Base-by-base conservation (phyloP, 805 yeast species). In the Yamadazyma endophytica region DNA sequence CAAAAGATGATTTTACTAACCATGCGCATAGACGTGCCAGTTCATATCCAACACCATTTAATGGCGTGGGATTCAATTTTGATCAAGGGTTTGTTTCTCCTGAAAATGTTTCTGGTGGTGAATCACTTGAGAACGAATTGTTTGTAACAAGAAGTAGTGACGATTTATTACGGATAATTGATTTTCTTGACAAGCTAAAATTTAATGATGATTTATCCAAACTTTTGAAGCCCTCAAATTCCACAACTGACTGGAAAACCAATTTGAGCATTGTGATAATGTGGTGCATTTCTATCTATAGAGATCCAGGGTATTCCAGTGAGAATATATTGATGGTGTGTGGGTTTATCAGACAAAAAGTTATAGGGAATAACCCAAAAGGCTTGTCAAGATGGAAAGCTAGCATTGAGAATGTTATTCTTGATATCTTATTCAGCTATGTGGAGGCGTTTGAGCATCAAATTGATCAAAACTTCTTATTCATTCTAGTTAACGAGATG, bases 401-500 rank as follows among this genome's bases (percentile, higher is more conserved):
- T n/a, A 73, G 70, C 35, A 53, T 68, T 28, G 73, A 67, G 36
- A 56, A 51, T 35, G 68, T 61, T 29, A 50, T 68, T 12, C 44
- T 67, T 9, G 71, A 68, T 14, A 56, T 58, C 14, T 51, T 68
- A 11, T 68, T 57, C 35, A 39, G 49, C 16, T 40, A 62, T 13
- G 52, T 56, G 0, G 49, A 52, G 1, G 45, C 31, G 15, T 30
- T 35, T 42, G 42, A 58, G 12, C n/a, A 11, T 9, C 24, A 31
- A n/a, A 54, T 55, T 3, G 42, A 49, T n/a, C 34, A 59, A 9
- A 42, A 46, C 19, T 44, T 40, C 26, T 53, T 73, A 18, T 61
- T 68, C 39, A 62, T 69, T n/a, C 53, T 79, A 19, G 62, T 81
- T 12, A 64, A 68, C 32, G 79, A 75, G 49, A 52, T 79, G 3